phyloP scores from a whole-genome alignment of 139 green algal genomes.

The Desmodesmus armatus region DNA sequence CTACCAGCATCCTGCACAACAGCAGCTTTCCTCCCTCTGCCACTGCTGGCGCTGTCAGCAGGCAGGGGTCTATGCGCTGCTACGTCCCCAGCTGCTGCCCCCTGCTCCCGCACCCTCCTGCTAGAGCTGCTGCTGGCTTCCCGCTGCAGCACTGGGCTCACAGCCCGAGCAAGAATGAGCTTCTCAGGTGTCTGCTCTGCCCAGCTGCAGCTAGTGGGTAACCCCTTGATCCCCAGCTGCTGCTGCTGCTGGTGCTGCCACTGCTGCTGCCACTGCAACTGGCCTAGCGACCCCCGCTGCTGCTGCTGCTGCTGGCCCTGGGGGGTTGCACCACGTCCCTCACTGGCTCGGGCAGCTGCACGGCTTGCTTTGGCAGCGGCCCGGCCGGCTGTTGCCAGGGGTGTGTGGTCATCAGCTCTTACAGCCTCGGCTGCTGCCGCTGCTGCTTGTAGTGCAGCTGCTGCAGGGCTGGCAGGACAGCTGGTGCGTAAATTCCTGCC shows the following conservation, averaged over 20 bases:
- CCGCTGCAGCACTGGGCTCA: background rate
- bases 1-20: background rate
- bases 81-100: background rate
- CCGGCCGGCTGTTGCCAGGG: background rate
- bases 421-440: background rate
- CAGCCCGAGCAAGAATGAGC: too few species aligned
- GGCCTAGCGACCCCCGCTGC: background rate
- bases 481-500: too few species aligned
- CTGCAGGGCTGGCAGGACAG: background rate
- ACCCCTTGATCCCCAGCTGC: background rate
- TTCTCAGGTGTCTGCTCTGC: background rate
- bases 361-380: background rate
- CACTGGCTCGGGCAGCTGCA: too few species aligned
- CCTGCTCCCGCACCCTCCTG: background rate
- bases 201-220: background rate
- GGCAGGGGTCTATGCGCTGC: background rate
- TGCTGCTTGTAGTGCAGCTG: background rate
- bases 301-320: background rate
- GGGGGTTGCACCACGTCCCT: too few species aligned
- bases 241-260: background rate
- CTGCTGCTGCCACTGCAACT: background rate
- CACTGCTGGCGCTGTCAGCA: background rate
- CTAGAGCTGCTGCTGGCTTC: background rate
- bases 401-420: background rate
- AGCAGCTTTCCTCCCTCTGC: background rate